Conservation (phyloP, 345 rosid species). For the Moringa oleifera region DNA sequence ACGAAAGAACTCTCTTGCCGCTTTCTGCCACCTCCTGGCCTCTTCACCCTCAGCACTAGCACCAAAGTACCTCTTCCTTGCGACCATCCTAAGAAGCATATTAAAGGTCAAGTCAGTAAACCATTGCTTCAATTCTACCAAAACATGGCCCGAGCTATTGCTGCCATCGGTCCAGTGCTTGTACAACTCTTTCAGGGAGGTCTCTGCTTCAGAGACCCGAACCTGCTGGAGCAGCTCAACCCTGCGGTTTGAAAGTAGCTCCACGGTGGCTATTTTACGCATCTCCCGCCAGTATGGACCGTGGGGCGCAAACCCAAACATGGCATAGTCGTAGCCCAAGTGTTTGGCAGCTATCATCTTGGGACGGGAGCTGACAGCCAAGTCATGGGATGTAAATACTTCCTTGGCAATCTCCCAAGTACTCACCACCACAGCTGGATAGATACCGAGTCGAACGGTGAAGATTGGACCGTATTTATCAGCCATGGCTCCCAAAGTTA, state of each 20-base stretch:
- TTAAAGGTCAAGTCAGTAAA: slow-evolving; percentile 28
- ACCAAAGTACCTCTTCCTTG: too few relatives aligned
- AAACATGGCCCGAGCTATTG: slow-evolving; percentile 1
- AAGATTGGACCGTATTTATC: slow-evolving; percentile 40
- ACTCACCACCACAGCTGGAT: slow-evolving; percentile 26
- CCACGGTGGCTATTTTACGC: slow-evolving; percentile 25
- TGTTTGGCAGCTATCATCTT: slow-evolving; percentile 4
- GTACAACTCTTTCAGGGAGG: too few relatives aligned
- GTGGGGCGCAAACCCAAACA: slow-evolving; percentile 28
- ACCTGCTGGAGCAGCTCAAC: slow-evolving; percentile 22
- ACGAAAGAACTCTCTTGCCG: slow-evolving; percentile 17
- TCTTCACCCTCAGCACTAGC: slow-evolving; percentile 7
- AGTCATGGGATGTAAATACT: slow-evolving; percentile 28
- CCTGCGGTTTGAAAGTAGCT: slow-evolving; percentile 27
- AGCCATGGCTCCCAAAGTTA: too few relatives aligned
- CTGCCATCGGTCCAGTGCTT: slow-evolving; percentile 9
- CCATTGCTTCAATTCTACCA: slow-evolving; percentile 29
- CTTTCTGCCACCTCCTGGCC: slow-evolving; percentile 13
- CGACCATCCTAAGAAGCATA: slow-evolving; percentile 28
- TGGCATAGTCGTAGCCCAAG: slow-evolving; percentile 28
- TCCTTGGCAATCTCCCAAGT: slow-evolving; percentile 31
- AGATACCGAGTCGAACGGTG: slow-evolving; percentile 23
- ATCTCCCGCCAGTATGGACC: slow-evolving; percentile 39
- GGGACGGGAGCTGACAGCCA: slow-evolving; percentile 22
- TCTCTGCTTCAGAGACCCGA: slow-evolving; percentile 21